A percentile compares a stretch with the other conserved stretches of the same genome.
These are phyloP conservation scores for maize (Zea mays) DNA, from an alignment of 176 grass and related monocot species.

Conservation along the genomic window Zm-B73-REFERENCE-NAM-5.0 NC_050096.1:38733501-38734000, in stretches of 20 bases:
- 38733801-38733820: slow-evolving; percentile 86
- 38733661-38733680: slow-evolving; percentile 19
- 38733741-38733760: slow-evolving; percentile 48
- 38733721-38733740: slow-evolving; percentile 28
- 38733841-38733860: slow-evolving; percentile 13
- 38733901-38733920: slow-evolving; percentile 27
- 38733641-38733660: slow-evolving; percentile 12
- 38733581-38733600: neutral
- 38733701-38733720: neutral
- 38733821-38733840: slow-evolving; percentile 75
- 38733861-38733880: neutral
- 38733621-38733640: slow-evolving; percentile 10
- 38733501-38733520: slow-evolving; percentile 59
- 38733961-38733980: slow-evolving; percentile 83
- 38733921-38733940: slow-evolving; percentile 56
- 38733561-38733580: slow-evolving; percentile 37
- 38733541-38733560: too few species aligned
- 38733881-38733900: slow-evolving; percentile 12
- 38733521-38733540: neutral
- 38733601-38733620: slow-evolving; percentile 12
- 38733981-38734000: slow-evolving; percentile 84
- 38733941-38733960: slow-evolving; percentile 96
- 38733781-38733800: slow-evolving; percentile 88
- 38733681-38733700: slow-evolving; percentile 18
- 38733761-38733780: slow-evolving; percentile 78